Evolutionary conservation across 345 rosid species (phyloP).

Genomic region (Dipteronia sinensis): DNA sequence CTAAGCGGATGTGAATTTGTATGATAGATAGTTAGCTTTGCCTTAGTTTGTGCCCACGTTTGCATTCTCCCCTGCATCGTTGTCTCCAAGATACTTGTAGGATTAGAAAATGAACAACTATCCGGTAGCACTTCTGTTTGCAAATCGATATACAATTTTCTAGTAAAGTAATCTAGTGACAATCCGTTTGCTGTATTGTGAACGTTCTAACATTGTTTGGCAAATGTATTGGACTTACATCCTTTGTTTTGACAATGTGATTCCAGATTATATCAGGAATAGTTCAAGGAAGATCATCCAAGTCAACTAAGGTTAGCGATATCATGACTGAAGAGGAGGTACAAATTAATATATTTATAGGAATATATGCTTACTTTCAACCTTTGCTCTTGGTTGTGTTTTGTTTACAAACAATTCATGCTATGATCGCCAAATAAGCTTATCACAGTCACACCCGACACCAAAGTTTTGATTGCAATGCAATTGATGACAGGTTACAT

Average conservation of each 20-base stretch:
- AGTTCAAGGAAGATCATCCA: conserved; percentile 97
- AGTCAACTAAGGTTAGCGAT: conserved; percentile 95
- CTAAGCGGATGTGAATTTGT: background rate
- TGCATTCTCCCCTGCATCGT: background rate
- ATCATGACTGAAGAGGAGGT: conserved; percentile 99
- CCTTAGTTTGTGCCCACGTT: too few relatives aligned
- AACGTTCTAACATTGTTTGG: background rate
- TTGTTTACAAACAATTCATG: background rate
- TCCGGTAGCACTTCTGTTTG: too few relatives aligned
- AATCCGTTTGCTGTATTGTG: too few relatives aligned
- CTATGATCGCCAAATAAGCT: conserved; percentile 69
- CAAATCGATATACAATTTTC: too few relatives aligned
- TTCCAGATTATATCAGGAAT: conserved; percentile 88
- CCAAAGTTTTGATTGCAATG: conserved; percentile 96
- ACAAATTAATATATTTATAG: background rate
- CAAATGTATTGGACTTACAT: background rate
- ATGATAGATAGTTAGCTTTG: background rate
- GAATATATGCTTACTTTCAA: too few relatives aligned
- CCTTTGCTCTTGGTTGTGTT: too few relatives aligned
- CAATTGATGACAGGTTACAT: conserved; percentile 89
- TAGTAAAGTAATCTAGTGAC: too few relatives aligned
- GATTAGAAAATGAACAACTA: too few relatives aligned
- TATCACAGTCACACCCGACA: conserved; percentile 83
- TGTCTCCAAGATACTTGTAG: background rate
- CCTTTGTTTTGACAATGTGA: conserved; percentile 10